phyloP scores from a whole-genome alignment of 257 asterid species.

The Striga asiatica region DNA sequence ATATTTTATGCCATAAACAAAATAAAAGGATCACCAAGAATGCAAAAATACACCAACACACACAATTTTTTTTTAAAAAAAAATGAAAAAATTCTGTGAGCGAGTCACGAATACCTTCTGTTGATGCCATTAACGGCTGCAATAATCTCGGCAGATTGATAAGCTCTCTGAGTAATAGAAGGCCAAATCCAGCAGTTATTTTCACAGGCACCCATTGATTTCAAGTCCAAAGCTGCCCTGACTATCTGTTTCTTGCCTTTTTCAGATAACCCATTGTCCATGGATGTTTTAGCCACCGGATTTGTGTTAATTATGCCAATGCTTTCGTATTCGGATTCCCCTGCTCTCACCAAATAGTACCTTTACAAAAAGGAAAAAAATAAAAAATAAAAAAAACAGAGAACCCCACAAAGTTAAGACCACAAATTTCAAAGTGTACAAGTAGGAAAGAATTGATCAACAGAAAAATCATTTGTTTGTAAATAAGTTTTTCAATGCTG shows the following conservation, averaged over 20 bases:
- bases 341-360: constrained; percentile 89
- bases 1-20: not conserved
- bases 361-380: constrained; percentile 29
- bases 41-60: no score
- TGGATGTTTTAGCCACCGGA: constrained; percentile 86
- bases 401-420: constrained; percentile 4
- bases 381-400: no score
- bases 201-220: constrained; percentile 71
- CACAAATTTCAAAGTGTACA: constrained; percentile 3
- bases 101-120: no score
- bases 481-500: no score
- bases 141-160: constrained; percentile 94
- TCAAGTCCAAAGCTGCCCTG: constrained; percentile 64
- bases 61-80: no score
- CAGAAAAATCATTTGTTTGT: not conserved
- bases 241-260: constrained; percentile 72
- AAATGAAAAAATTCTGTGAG: no score
- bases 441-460: not conserved
- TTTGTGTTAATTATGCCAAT: constrained; percentile 83
- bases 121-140: constrained; percentile 64
- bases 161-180: constrained; percentile 91
- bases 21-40: no score
- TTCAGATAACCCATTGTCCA: constrained; percentile 73
- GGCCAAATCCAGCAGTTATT: constrained; percentile 96
- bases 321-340: constrained; percentile 84